phyloP scores from a whole-genome alignment of 805 yeast species.

The Saccharomycopsis sp. region DNA sequence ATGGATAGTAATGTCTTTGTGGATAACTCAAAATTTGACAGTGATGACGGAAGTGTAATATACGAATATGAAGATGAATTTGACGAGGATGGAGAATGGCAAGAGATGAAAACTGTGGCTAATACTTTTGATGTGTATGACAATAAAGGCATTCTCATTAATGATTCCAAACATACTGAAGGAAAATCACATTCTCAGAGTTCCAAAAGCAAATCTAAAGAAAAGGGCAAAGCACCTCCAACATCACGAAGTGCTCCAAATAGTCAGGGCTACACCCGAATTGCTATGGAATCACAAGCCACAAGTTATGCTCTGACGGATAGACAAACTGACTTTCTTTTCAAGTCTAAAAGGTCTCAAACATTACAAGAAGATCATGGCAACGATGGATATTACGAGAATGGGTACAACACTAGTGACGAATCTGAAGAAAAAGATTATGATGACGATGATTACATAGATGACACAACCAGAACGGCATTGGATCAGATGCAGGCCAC shows the following conservation, averaged over 20 bases:
- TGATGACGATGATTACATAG: constrained; percentile 30
- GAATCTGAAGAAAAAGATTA: constrained; percentile 24
- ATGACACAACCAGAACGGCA: constrained; percentile 33
- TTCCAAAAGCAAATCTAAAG: too few species aligned
- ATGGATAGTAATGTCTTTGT: too few species aligned
- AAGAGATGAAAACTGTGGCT: constrained; percentile 76
- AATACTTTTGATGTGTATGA: constrained; percentile 63
- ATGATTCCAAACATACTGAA: constrained; percentile 8
- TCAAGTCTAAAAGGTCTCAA: constrained; percentile 26
- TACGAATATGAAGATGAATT: constrained; percentile 12
- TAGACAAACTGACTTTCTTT: constrained; percentile 47
- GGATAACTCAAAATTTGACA: too few species aligned
- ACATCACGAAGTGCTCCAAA: background rate
- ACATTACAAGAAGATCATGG: constrained; percentile 23
- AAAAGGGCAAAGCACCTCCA: background rate
- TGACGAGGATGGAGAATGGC: constrained; percentile 59
- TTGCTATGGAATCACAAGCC: constrained; percentile 80
- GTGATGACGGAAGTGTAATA: background rate
- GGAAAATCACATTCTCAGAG: constrained; percentile 17
- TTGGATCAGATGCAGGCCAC: constrained; percentile 70
- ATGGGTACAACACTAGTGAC: constrained; percentile 31
- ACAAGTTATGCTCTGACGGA: constrained; percentile 52
- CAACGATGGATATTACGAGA: constrained; percentile 27
- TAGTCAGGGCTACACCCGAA: constrained; percentile 68
- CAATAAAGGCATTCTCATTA: constrained; percentile 59